Base-by-base conservation (phyloP, 2,329 filamentous ascomycete genomes). In the Epichloe baconii region DNA sequence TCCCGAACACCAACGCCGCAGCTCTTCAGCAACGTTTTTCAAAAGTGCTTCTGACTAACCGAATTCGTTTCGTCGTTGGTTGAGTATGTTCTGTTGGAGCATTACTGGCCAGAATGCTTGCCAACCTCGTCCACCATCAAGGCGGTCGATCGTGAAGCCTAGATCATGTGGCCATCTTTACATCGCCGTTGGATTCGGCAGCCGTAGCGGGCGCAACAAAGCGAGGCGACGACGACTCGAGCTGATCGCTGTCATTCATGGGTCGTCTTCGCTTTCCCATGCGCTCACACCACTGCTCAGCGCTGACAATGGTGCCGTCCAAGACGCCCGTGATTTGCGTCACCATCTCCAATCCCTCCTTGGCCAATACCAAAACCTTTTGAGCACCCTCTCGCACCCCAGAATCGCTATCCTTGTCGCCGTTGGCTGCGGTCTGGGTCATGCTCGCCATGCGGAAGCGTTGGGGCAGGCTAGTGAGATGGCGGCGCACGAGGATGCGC, bases 261-360 rank as follows among this genome's bases (percentile, higher is more conserved):
- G 60, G 56, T 12, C 53, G 55, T 51, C 60, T 57, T 56, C 58
- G 64, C 58, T 65, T 68, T 35, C 86, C 87, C 53, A 95, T 73
- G 19, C 83, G 76, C 53, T 90, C 85, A 57, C 91, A 87, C 93
- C 93, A 97, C 59, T 84, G 81, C 67, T 97, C 91, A 0, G 93
- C 93, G 59, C 86, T 93, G 51, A 86, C 79, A 49, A 97, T 85
- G 0, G 93, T 97, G 49, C 88, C 86, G 58, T 94, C 87, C 8
- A 97, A 77, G 2, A 96, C 87, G 5, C 83, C 82, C 41, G 83
- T 93, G 47, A 98, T 88, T 65, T 96, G 89, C 1, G 82, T 79
- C 76, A 97, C 89, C 85, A 97, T 95, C 59, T 96, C 89, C 14
- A 97, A 73, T 0, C 90, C 88, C 64, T 97, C 91, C 61, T 85